Evolutionary conservation across 1,139 yeast genomes (phyloP), one percentile per base, ranked within the genome.

Genomic region (Taphrina betulina): DNA sequence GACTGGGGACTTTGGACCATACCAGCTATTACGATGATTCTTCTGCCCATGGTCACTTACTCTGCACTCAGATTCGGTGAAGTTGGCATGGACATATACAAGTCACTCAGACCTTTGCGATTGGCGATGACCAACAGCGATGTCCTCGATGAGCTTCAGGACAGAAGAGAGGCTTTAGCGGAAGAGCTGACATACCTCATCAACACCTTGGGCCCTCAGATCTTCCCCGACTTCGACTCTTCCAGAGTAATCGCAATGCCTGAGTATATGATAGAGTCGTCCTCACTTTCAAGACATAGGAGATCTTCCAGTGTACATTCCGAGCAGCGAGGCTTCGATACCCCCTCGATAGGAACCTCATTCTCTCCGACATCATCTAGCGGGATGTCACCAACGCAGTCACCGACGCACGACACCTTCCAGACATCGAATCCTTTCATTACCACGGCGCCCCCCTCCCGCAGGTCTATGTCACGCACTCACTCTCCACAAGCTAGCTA

Each of bases 51-150:
- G 36, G 81, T 90, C 24, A 86, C 96, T 0, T 90, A 87, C 68
- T 82, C 95, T 20, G 95, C 97, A 0, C 75, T 92, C 62, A 76
- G 86, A 22, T 82, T 89, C 56, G 97, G 98, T 53, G 98, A 92
- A 67, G 86, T 84, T 62, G 97, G 98, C 19, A 76, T 87, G 79
- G 97, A 92, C 67, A 75, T 87, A 52, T 79, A 85, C 69, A 88
- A 89, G 67, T 63, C 95, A 3, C 72, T 90, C 60, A 77, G 89
- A 61, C 96, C 97, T 0, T 72, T 90, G 51, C 84, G 88, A 67
- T 72, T 89, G 41, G 79, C 81, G 14, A 76, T 71, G 66, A 77
- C 76, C 64, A 50, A 50, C 34, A 20, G 28, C 23, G 54, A 50
- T n/a, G 26, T 50, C 16, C 75, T 88, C 41, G 74, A 75, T 35